Conservation (phyloP, 108 stramenopile genomes). For the Conticribra weissflogii region DNA sequence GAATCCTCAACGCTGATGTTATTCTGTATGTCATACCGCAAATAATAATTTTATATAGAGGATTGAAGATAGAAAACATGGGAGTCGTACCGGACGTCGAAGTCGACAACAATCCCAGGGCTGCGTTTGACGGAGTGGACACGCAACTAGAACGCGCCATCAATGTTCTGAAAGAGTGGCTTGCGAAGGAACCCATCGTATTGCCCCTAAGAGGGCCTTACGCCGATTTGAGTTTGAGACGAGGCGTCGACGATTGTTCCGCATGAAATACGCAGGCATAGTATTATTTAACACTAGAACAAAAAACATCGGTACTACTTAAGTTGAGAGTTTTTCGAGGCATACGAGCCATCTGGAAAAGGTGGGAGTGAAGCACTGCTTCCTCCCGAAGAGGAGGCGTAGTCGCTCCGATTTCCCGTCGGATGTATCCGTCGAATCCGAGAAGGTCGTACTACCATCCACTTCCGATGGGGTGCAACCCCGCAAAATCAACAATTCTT, state of each 20-base stretch:
- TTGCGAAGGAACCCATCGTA: slow-evolving; percentile 60
- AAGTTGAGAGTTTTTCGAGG: slow-evolving; percentile 16
- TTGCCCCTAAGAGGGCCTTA: slow-evolving; percentile 40
- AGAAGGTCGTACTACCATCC: not conserved
- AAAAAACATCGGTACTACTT: too few species aligned
- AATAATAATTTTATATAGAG: too few species aligned
- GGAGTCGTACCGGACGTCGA: slow-evolving; percentile 75
- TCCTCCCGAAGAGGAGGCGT: not conserved
- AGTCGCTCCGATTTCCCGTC: slow-evolving; percentile 1
- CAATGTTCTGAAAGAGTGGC: slow-evolving; percentile 56
- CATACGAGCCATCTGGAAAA: slow-evolving; percentile 34
- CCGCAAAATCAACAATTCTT: slow-evolving; percentile 15
- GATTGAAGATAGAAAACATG: slow-evolving; percentile 71
- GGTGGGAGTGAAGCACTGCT: slow-evolving; percentile 17
- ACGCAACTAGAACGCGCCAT: slow-evolving; percentile 68
- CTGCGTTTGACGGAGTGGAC: slow-evolving; percentile 60
- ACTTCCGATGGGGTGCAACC: slow-evolving; percentile 5
- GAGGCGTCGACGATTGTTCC: not conserved
- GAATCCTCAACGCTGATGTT: too few species aligned
- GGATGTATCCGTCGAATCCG: not conserved
- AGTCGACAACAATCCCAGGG: slow-evolving; percentile 78
- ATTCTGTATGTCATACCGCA: too few species aligned
- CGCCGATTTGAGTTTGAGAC: slow-evolving; percentile 27
- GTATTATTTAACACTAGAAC: not conserved
- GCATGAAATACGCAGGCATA: not conserved